These are phyloP conservation scores for Solanum arcanum DNA, from an alignment of 257 asterid species.

Conservation along the genomic window DNA sequence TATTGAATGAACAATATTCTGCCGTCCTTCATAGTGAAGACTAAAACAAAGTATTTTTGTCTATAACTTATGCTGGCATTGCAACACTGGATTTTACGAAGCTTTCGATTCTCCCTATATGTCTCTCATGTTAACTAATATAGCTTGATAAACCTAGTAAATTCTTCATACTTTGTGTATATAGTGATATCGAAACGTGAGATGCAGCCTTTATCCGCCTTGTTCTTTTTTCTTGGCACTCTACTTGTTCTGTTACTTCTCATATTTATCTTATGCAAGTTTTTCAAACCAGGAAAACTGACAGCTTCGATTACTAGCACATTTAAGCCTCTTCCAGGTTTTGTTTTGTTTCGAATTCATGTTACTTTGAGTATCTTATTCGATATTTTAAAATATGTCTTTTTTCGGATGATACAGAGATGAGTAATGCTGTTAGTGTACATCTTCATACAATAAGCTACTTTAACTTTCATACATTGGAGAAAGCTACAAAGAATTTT, in stretches of 20 bases:
- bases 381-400: background rate
- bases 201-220: conserved; percentile 21
- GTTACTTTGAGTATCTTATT: background rate
- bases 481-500: conserved; percentile 74
- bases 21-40: background rate
- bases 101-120: background rate
- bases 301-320: conserved; percentile 12
- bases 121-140: background rate
- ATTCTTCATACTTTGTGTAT: background rate
- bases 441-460: conserved; percentile 45
- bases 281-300: conserved; percentile 14
- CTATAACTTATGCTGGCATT: background rate
- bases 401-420: conserved; percentile 25
- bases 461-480: conserved; percentile 44
- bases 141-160: background rate
- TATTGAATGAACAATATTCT: background rate
- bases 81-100: background rate
- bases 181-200: conserved; percentile 19
- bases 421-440: conserved; percentile 33
- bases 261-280: conserved; percentile 23
- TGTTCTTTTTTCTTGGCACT: conserved; percentile 44
- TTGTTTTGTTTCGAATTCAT: conserved; percentile 8
- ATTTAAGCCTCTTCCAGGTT: conserved; percentile 30
- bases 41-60: background rate
- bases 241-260: conserved; percentile 37